Percentiles rank a stretch among this genome's conserved stretches.
These are phyloP conservation scores for Thermomucor indicae-seudaticae DNA, from an alignment of 371 early-diverging fungal genomes.

Conservation along the genomic window DNA sequence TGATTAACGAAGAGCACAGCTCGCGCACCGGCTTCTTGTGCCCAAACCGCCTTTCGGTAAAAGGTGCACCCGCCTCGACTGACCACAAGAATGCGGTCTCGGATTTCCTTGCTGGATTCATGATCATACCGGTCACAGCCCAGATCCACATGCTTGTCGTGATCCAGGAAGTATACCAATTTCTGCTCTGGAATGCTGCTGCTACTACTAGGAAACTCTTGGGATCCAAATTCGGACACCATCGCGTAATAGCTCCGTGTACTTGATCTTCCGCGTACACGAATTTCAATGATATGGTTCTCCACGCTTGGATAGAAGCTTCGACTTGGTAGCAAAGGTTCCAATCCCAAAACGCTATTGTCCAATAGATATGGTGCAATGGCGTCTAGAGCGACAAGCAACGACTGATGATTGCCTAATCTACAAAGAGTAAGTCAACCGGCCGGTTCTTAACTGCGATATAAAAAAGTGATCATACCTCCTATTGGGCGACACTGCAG, in stretches of 20 bases:
- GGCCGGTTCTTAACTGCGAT: too few species aligned
- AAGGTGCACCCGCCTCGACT: constrained; percentile 50
- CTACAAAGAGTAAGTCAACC: neutral
- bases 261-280: constrained; percentile 1
- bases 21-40: constrained; percentile 45
- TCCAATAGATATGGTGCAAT: constrained; percentile 7
- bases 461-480: too few species aligned
- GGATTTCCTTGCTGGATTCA: constrained; percentile 12
- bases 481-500: too few species aligned
- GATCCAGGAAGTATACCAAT: constrained; percentile 17
- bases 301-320: neutral
- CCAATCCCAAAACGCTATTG: neutral
- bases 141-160: constrained; percentile 12
- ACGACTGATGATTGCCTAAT: constrained; percentile 1
- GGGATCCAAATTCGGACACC: constrained; percentile 15
- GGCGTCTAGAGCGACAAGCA: constrained; percentile 11
- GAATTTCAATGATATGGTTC: constrained; percentile 5
- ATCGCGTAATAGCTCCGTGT: constrained; percentile 6
- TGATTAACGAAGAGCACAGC: constrained; percentile 40
- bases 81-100: constrained; percentile 33
- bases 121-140: constrained; percentile 37
- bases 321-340: neutral
- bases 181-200: neutral
- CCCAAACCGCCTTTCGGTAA: constrained; percentile 35
- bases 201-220: too few species aligned